Evolutionary conservation across 129 eudicot genomes (phyloP).

Genomic region (Escallonia herrerae): DNA sequence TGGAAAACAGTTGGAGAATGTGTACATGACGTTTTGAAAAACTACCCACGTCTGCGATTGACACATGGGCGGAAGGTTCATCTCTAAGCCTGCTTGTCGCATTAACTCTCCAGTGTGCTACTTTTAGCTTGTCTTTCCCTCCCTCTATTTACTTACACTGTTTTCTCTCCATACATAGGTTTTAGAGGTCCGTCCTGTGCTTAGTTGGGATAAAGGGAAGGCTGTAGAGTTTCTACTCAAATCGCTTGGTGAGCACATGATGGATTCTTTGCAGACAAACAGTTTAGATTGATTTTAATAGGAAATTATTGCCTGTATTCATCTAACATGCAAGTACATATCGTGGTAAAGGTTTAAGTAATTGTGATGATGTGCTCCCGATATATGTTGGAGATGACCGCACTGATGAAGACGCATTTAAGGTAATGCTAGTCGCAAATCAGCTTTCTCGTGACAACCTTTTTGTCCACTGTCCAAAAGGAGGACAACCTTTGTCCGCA

Average conservation of each 20-base stretch:
- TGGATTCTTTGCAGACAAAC: background rate
- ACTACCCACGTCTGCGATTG: conserved; percentile 67
- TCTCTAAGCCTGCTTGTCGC: conserved; percentile 1
- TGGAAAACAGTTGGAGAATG: conserved; percentile 61
- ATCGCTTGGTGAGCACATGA: conserved; percentile 63
- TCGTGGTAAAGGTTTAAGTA: conserved; percentile 43
- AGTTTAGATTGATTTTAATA: background rate
- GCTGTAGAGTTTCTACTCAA: conserved; percentile 88
- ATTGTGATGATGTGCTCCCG: conserved; percentile 80
- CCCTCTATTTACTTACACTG: background rate
- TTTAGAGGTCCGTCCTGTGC: conserved; percentile 92
- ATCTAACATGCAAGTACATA: background rate
- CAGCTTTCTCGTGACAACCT: too few relatives aligned
- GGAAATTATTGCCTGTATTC: too few relatives aligned
- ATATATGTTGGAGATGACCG: conserved; percentile 91
- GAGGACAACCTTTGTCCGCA: background rate
- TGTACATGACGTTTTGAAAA: conserved; percentile 58
- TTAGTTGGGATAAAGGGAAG: conserved; percentile 95
- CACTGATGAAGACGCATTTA: conserved; percentile 96
- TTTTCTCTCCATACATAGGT: conserved; percentile 28
- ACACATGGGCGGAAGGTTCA: conserved; percentile 89
- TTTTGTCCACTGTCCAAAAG: too few relatives aligned
- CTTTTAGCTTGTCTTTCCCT: background rate
- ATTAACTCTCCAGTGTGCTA: background rate
- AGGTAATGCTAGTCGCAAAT: conserved; percentile 35